These are phyloP conservation scores for Ceratobasidium sp. DNA, from an alignment of 1,284 basidiomycete genomes.

Conservation along the genomic window DNA sequence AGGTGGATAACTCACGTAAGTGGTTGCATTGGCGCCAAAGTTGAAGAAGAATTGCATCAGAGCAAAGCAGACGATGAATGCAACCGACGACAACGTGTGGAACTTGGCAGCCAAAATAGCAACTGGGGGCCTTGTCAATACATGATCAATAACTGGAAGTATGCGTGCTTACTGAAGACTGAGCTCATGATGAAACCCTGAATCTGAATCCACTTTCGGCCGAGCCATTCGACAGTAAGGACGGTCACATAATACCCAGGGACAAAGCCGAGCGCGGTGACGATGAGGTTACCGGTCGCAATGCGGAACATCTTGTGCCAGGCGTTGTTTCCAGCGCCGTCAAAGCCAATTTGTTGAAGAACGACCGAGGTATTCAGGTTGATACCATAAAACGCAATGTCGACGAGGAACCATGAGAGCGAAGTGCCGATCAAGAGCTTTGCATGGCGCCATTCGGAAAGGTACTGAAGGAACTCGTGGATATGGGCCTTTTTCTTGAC, in stretches of 20 bases:
- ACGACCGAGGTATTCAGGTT: constrained; percentile 81
- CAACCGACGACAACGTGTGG: constrained; percentile 40
- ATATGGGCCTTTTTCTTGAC: constrained; percentile 38
- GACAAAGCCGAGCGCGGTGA: constrained; percentile 57
- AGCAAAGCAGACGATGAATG: constrained; percentile 44
- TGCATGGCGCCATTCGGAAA: constrained; percentile 66
- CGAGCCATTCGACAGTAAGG: constrained; percentile 46
- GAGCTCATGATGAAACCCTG: constrained; percentile 46
- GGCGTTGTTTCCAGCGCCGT: constrained; percentile 59
- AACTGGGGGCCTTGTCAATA: constrained; percentile 38
- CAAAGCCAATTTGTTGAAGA: constrained; percentile 69
- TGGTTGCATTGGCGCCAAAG: constrained; percentile 62
- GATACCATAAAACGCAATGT: constrained; percentile 77
- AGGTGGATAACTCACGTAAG: constrained; percentile 52
- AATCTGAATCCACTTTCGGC: constrained; percentile 49
- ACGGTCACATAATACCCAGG: constrained; percentile 45
- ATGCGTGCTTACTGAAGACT: constrained; percentile 8
- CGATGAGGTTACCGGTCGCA: constrained; percentile 70
- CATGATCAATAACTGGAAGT: neutral
- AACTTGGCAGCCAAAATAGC: constrained; percentile 48
- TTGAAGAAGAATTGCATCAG: constrained; percentile 50
- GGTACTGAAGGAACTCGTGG: constrained; percentile 60
- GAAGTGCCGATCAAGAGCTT: constrained; percentile 69
- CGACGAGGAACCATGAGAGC: constrained; percentile 63
- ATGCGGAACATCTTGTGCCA: constrained; percentile 71